Base-by-base conservation (phyloP, 108 stramenopile species). In the Skeletonema tropicum region DNA sequence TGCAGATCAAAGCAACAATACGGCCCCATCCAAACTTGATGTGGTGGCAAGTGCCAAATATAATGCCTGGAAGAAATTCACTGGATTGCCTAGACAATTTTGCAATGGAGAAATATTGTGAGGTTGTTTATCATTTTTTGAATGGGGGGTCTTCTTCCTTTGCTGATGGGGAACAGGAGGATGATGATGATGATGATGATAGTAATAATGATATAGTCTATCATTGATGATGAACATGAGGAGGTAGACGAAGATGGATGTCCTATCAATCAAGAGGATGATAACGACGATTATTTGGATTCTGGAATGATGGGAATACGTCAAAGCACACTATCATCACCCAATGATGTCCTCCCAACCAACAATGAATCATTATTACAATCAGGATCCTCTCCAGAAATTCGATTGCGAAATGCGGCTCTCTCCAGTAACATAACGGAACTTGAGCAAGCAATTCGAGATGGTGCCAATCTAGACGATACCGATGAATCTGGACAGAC, bases 31-130 rank as follows among this genome's bases (percentile, higher is more conserved):
- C 21, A 73, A 83, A 29, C 73, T 86, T 23, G 83, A 90, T 58
- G 68, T 92, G 25, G 87, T 91, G 14, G 90, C 85, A 15, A 61
- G 74, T 17, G 86, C 89, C 36, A 95, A 95, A 70, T 87, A 87
- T 48, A 39, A 80, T 19, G 89, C 91, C 12, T 93, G 92, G 92
- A 74, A 79, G 3, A 82, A 80, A 66, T 82, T 90, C 42, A 21
- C 21, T n/a, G 88, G 87, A 30, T 82, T 89, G 77, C 38, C 76
- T 21, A 70, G 38, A 67, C 26, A 71, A 3, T 64, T 64, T 72
- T 38, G 89, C 89, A 67, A 84, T 87, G 85, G 61, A 68, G 38
- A 71, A 90, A 41, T 95, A 95, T 68, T 85, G 88, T 60, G 80
- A 89, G 66, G 88, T 87, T 1, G 76, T 90, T 10, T 39, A 83